These are phyloP conservation scores for Mycena metata DNA, from an alignment of 768 basidiomycete genomes.

Conservation along the genomic window DNA sequence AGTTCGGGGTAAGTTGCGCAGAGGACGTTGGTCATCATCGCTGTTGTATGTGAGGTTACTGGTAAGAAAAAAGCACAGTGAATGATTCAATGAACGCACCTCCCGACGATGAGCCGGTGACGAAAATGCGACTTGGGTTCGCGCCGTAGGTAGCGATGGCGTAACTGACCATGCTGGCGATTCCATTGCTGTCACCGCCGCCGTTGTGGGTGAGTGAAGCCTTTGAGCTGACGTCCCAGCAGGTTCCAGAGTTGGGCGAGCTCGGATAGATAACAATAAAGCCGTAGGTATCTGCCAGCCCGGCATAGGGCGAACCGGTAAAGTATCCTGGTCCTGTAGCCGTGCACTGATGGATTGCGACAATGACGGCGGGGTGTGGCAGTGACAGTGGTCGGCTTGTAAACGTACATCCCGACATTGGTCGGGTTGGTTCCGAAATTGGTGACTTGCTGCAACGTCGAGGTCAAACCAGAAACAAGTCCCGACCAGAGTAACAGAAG, in stretches of 20 bases:
- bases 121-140: slow-evolving; percentile 61
- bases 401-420: slow-evolving; percentile 62
- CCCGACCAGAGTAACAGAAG: slow-evolving; percentile 16
- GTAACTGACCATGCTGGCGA: slow-evolving; percentile 61
- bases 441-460: slow-evolving; percentile 54
- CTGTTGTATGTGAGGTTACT: slow-evolving; percentile 30
- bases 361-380: slow-evolving; percentile 60
- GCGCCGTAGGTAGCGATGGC: slow-evolving; percentile 63
- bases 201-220: slow-evolving; percentile 68
- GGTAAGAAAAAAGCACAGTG: too few species aligned
- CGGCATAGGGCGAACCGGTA: slow-evolving; percentile 61
- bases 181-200: slow-evolving; percentile 68
- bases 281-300: slow-evolving; percentile 61
- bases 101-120: slow-evolving; percentile 66
- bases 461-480: slow-evolving; percentile 25
- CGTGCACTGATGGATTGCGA: slow-evolving; percentile 67
- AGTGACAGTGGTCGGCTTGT: slow-evolving; percentile 55
- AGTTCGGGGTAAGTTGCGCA: slow-evolving; percentile 68
- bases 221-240: slow-evolving; percentile 67
- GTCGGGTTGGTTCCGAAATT: slow-evolving; percentile 68
- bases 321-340: slow-evolving; percentile 68
- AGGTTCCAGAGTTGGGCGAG: slow-evolving; percentile 59
- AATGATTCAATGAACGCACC: slow-evolving; percentile 39
- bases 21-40: slow-evolving; percentile 74
- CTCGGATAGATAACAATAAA: slow-evolving; percentile 67